Evolutionary conservation across 75 land plant species (phyloP), one percentile per base, ranked within the genome.

Genomic region (Isoetes taiwanensis): DNA sequence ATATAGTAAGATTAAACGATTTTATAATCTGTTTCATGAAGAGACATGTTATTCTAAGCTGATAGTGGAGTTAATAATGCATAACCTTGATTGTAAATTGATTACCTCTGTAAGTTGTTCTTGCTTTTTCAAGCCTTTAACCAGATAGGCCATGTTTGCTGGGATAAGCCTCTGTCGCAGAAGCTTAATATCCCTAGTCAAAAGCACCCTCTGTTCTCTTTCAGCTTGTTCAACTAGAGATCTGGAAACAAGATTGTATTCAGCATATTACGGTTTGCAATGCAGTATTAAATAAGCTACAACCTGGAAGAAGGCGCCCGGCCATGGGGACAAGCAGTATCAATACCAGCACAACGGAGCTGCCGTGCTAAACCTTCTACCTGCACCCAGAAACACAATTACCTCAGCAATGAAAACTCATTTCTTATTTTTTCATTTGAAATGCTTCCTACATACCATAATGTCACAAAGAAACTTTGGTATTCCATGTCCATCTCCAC

Each of bases 391-490:
- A 20, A 19, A 29, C 34, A n/a, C n/a, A n/a, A n/a, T n/a, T n/a
- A n/a, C n/a, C n/a, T n/a, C n/a, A n/a, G n/a, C n/a, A n/a, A n/a
- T n/a, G n/a, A n/a, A n/a, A n/a, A n/a, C n/a, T n/a, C n/a, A n/a
- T n/a, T n/a, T n/a, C n/a, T n/a, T n/a, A n/a, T n/a, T n/a, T n/a
- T n/a, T n/a, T n/a, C n/a, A n/a, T n/a, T n/a, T n/a, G n/a, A n/a
- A n/a, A n/a, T n/a, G 24, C 2, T 24, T 6, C 6, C 19, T 39
- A 14, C 79, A 62, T 68, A 94, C 99, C 99, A 94, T 94, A 20
- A 80, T 79, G 76, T 94, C 99, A 70, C 99, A 94, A 9, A 94
- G 66, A 73, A 94, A 94, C 54, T 80, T 94, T 25, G 96, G 86
- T 53, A 61, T 54, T 19, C 90, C 86, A n/a, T n/a, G n/a, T n/a